phyloP scores from a whole-genome alignment of 495 filamentous ascomycete genomes.

The Penicillium paxilli region DNA sequence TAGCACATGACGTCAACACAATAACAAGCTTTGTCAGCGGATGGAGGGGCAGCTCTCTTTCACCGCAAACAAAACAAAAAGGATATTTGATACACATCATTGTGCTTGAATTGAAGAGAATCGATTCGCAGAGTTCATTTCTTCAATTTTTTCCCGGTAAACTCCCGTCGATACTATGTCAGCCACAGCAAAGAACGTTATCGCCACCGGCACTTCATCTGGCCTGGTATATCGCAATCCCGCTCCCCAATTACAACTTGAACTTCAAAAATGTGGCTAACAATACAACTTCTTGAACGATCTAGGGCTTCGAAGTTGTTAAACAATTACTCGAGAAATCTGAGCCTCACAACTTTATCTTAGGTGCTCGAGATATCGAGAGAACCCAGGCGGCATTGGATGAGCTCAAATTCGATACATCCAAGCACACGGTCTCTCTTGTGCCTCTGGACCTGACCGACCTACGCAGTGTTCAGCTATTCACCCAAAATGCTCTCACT shows the following conservation, averaged over 20 bases:
- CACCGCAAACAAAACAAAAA: not conserved
- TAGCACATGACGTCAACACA: not conserved
- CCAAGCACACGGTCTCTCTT: conserved; percentile 21
- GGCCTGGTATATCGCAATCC: conserved; percentile 22
- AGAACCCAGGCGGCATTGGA: conserved; percentile 21
- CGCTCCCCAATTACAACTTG: not conserved
- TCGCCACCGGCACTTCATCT: conserved; percentile 31
- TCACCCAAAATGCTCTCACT: conserved; percentile 20
- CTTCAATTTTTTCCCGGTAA: not conserved
- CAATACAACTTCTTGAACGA: too few relatives aligned
- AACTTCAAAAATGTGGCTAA: conserved; percentile 4
- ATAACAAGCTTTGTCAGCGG: not conserved
- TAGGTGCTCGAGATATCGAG: conserved; percentile 25
- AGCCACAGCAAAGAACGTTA: conserved; percentile 17
- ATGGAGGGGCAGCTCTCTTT: not conserved
- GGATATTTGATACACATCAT: not conserved
- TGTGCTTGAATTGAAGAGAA: not conserved
- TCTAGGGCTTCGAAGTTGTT: conserved; percentile 30
- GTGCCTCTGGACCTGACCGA: conserved; percentile 24
- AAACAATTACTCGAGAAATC: conserved; percentile 27
- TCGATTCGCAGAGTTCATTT: too few relatives aligned
- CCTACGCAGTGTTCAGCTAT: conserved; percentile 26
- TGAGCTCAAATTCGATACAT: conserved; percentile 19
- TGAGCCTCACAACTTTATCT: conserved; percentile 27
- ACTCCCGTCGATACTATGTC: conserved; percentile 5